Evolutionary conservation across 2,329 filamentous ascomycete species (phyloP), one percentile per base, ranked within the genome.

Genomic region (Aspergillus pseudoviridinutans): DNA sequence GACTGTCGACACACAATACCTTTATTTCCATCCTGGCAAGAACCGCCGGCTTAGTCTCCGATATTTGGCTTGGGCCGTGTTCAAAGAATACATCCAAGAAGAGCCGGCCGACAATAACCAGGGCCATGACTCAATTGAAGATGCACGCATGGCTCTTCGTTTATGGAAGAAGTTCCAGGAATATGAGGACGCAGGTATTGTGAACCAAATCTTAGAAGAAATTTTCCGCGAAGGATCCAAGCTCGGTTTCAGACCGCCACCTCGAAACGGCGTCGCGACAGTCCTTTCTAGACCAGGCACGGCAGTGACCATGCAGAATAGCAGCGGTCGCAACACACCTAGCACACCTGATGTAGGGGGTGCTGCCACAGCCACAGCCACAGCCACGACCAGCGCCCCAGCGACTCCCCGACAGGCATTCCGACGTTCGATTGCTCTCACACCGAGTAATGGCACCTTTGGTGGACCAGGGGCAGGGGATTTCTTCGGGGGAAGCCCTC

Each of bases 81-180:
- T 99, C 46, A 92, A 92, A 67, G 91, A 97, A 74, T 91, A 93
- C 68, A 97, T 99, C 60, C 95, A 99, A 75, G 83, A 91, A 68
- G 89, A 91, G 64, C 91, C 87, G 17, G 60, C 68, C 0, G 69
- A 73, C 27, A 66, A 68, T n/a, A 65, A 65, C 41, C 74, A 79
- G 49, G 78, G 78, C 5, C 95, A 99, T 75, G 94, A 99, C 75
- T 93, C 89, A 10, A 95, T 99, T 64, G 94, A 97, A 74, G 94
- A 99, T 72, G 92, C 94, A 0, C 84, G 89, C 27, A 97, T 93
- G 44, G 94, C 95, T 0, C 80, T 97, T 44, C 90, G 91, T 71
- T 80, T 99, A 8, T 99, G 85, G 83, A 84, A 89, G 49, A 97
- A 96, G 73, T 97, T 92, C 74, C 82, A 91, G 61, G 92, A 97